Base-by-base conservation (phyloP, 331 rosid species). In the Malus hybrid region DNA sequence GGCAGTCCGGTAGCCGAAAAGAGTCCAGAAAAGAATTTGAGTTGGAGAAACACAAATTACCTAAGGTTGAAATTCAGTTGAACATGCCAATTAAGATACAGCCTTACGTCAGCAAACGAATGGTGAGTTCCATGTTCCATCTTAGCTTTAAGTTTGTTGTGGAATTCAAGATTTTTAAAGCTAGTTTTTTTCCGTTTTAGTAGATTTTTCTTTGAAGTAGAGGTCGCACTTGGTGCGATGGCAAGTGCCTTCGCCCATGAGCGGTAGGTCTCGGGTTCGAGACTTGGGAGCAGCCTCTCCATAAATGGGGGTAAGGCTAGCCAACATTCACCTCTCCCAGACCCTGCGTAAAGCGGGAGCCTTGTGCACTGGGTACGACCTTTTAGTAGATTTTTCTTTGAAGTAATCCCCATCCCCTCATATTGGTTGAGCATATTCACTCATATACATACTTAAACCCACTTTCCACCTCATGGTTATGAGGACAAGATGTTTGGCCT, bases 1-100 rank as follows among this genome's bases (percentile, higher is more conserved):
- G 99, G 99, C 99, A 92, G 83, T 90, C 97, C 56, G 99, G 99
- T 80, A 94, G 85, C 86, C 82, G 97, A 56, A 94, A 87, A 84
- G 97, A 92, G 81, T 87, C 96, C 69, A 86, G 90, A 79, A 92
- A 88, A 85, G 96, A 94, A 82, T 92, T 92, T 73, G 90, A 90
- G 86, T 83, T 70, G 80, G 97, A 87, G 87, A 94, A 92, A 76
- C 84, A 82, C 28, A 87, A 88, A 67, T 55, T 83, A 39, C 79
- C 48, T 39, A 81, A 82, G 73, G 86, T 65, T 85, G 96, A 85
- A 81, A 74, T 56, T 78, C 84, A 88, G 78, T 57, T 87, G 22
- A 87, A 85, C 79, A 74, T 79, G 78, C 84, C 93, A 42, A 60
- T 84, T 76, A 80, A 82, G 78, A 86, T 88, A 85, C 91, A 89